Percentiles rank a stretch among this genome's conserved stretches.
Evolutionary conservation across 768 basidiomycete genomes (phyloP).

Genomic region (Leccinellum albellum): DNA sequence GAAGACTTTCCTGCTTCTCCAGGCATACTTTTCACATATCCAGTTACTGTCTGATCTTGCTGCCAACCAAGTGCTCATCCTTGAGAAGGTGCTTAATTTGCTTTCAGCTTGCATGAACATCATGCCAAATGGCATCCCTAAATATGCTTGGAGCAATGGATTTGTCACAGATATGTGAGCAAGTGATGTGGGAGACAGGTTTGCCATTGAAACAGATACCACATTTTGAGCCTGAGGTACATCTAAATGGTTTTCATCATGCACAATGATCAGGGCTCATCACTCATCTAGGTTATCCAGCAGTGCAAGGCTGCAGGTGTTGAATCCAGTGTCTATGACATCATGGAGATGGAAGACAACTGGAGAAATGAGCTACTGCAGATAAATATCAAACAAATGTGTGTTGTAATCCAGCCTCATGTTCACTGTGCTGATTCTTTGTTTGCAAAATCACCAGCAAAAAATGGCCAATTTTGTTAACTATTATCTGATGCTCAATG

Average conservation of each 20-base stretch:
- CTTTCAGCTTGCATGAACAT: conserved; percentile 96
- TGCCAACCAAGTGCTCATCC: conserved; percentile 82
- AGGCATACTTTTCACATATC: conserved; percentile 94
- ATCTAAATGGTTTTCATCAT: background rate
- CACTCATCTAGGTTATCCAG: conserved; percentile 56
- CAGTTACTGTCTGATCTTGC: conserved; percentile 90
- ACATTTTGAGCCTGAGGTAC: conserved; percentile 87
- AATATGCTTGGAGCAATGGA: conserved; percentile 92
- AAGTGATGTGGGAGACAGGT: conserved; percentile 97
- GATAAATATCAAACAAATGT: conserved; percentile 88
- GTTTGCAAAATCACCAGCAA: conserved; percentile 48
- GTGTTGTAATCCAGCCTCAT: conserved; percentile 30
- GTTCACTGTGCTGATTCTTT: background rate
- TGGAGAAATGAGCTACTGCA: conserved; percentile 75
- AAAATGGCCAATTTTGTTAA: conserved; percentile 96
- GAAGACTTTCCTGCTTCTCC: conserved; percentile 95
- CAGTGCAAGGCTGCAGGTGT: conserved; percentile 80
- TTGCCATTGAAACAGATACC: conserved; percentile 95
- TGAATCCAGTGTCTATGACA: conserved; percentile 91
- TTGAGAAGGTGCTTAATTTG: conserved; percentile 87
- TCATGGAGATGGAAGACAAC: conserved; percentile 98
- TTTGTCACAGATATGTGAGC: conserved; percentile 96
- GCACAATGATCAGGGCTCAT: background rate
- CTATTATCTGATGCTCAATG: conserved; percentile 95
- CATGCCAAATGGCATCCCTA: conserved; percentile 54